Percentiles rank a stretch among this genome's conserved stretches.
Evolutionary conservation across 2,329 filamentous ascomycete genomes (phyloP).

Genomic region (Rhexocercosporidium sp.): DNA sequence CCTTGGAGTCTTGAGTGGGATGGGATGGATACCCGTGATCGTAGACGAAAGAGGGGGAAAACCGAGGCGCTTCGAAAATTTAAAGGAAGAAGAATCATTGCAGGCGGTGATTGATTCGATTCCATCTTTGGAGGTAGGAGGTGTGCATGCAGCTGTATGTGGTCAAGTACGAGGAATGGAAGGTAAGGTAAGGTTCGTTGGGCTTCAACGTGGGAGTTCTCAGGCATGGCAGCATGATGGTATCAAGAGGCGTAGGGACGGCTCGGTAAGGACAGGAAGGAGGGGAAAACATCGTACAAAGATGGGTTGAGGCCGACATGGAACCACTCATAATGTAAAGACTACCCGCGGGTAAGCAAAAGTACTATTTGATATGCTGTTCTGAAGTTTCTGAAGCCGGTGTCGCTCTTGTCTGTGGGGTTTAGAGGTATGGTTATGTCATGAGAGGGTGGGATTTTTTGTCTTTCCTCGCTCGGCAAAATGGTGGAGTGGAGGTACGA

Average conservation of each 20-base stretch:
- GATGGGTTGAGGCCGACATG: neutral
- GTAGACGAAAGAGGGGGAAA: neutral
- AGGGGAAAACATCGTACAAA: neutral
- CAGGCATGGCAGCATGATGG: neutral
- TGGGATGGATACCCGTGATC: neutral
- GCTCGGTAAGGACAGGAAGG: neutral
- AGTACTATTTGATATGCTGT: neutral
- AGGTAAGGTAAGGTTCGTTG: neutral
- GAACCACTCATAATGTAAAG: neutral
- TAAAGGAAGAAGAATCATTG: neutral
- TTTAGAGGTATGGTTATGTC: neutral
- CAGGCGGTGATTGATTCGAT: neutral
- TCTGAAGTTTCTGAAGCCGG: neutral
- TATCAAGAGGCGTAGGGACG: neutral
- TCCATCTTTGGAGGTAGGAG: neutral
- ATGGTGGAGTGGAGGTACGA: neutral
- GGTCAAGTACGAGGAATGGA: neutral
- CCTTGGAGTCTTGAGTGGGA: neutral
- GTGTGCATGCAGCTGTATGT: conserved; percentile 7
- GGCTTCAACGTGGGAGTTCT: conserved; percentile 7
- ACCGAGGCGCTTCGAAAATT: neutral
- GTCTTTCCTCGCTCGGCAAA: too few relatives aligned
- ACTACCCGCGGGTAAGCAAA: neutral
- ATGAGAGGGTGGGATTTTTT: conserved; percentile 3
- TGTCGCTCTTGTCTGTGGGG: conserved; percentile 3